Percentiles rank a stretch among this genome's conserved stretches.
Evolutionary conservation across 139 green algal species (phyloP).

Genomic region (Tetradesmus obliquus): DNA sequence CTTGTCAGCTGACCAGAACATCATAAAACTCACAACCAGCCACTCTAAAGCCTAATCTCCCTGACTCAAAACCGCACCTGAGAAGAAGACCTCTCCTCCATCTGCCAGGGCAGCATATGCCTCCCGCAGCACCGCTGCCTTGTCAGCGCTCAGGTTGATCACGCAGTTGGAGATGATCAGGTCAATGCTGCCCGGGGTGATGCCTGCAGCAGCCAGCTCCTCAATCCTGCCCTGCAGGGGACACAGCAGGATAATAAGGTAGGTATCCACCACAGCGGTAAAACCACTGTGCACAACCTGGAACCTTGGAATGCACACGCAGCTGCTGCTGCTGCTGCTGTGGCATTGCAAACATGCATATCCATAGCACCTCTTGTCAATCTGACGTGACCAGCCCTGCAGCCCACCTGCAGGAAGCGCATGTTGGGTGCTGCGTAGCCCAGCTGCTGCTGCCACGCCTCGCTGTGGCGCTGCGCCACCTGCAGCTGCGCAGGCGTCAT

Average conservation of each 20-base stretch:
- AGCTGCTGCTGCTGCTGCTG: background rate
- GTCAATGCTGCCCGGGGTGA: constrained; percentile 76
- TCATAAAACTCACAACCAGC: background rate
- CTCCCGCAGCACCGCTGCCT: constrained; percentile 75
- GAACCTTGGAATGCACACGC: background rate
- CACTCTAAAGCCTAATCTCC: background rate
- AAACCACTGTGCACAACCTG: background rate
- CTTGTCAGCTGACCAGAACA: background rate
- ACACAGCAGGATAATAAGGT: background rate
- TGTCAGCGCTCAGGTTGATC: constrained; percentile 92
- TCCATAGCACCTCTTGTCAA: too few species aligned
- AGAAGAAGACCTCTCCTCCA: constrained; percentile 98
- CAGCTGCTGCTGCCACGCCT: constrained; percentile 74
- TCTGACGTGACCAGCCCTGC: too few species aligned
- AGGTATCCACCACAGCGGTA: too few species aligned
- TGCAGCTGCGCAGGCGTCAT: constrained; percentile 96
- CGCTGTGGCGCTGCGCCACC: constrained; percentile 72
- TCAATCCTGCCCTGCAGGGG: constrained; percentile 87
- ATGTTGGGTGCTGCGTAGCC: constrained; percentile 89
- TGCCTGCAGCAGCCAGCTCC: constrained; percentile 77
- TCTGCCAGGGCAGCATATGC: constrained; percentile 84
- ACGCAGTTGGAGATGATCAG: constrained; percentile 97
- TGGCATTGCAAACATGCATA: too few species aligned
- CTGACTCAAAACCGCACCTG: constrained; percentile 7
- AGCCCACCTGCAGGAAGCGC: constrained; percentile 80